Percentiles rank a stretch among this genome's conserved stretches.
These are phyloP conservation scores for Stentor coeruleus DNA, from an alignment of 73 alveolate genomes.

Conservation along the genomic window DNA sequence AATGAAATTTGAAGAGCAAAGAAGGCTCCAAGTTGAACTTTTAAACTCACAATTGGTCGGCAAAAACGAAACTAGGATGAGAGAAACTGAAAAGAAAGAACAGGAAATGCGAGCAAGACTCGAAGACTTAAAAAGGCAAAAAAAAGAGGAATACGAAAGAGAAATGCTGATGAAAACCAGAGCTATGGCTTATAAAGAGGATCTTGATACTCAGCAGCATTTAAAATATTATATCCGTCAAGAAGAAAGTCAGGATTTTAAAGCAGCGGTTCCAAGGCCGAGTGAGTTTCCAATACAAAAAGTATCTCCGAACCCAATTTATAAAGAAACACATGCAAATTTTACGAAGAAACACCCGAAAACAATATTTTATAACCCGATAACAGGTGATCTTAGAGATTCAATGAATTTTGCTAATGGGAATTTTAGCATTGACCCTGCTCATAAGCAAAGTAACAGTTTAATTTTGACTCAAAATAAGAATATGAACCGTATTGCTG, in stretches of 20 bases:
- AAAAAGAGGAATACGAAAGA: not conserved
- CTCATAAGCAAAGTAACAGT: not conserved
- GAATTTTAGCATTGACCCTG: no score
- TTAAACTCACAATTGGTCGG: not conserved
- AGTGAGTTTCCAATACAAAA: not conserved
- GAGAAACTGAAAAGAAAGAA: not conserved
- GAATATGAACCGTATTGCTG: not conserved
- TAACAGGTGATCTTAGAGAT: not conserved
- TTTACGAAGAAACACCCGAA: not conserved
- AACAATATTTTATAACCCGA: slow-evolving; percentile 6
- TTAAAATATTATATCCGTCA: not conserved
- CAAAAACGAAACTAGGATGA: not conserved
- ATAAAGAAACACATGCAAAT: not conserved
- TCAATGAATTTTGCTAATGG: not conserved
- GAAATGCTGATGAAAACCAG: not conserved
- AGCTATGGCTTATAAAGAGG: not conserved
- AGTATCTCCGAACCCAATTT: not conserved
- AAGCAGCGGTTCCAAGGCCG: not conserved
- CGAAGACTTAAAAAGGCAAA: not conserved
- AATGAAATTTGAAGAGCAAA: not conserved
- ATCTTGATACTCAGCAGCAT: not conserved
- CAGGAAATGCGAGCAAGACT: not conserved
- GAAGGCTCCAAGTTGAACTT: not conserved
- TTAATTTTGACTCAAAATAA: not conserved
- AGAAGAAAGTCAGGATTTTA: not conserved